Base-by-base conservation (phyloP, 164 flowering plant species). In the Sextonia rubra region DNA sequence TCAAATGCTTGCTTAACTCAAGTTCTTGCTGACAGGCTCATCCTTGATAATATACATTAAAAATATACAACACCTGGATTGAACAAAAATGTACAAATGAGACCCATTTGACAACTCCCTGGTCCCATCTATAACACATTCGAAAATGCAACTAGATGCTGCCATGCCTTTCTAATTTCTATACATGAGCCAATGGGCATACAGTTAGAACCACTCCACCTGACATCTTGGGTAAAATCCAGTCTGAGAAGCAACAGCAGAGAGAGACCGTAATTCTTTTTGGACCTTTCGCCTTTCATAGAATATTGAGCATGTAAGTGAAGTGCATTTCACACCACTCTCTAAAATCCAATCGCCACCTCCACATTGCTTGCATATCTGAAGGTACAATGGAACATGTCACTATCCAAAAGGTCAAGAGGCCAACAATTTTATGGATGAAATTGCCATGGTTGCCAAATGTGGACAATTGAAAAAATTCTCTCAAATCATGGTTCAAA, bases 331-430 rank as follows among this genome's bases (percentile, higher is more conserved):
- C 60, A 93, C 84, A 12, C 97, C 97, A 73, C 87, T 83, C 75
- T 93, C 97, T 23, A 87, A 37, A 32, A 86, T 29, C 95, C 94
- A 85, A 74, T 91, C 97, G 7, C 92, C 97, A 24, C 98, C 98
- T 65, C 98, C 98, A 73, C 99, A 95, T 73, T 91, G 90, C 66
- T 85, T 79, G 71, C 99, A 95, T 78, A 95, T 90, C 98, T 94
- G 83, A 49, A 69, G 44, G 4, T 49, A 69, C 29, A 60, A 69
- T n/a, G 66, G 70, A 62, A 86, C 97, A 85, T 79, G 93, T 98
- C 61, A 52, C 6, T 52, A 0, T 14, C 4, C 14, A 52, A 3
- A 17, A 52, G 0, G 15, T 52, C n/a, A 52, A 12, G 14, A 52
- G 58, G n/a, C 58, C 58, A 15, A 15, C 58, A 52, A 52, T 52